These are phyloP conservation scores for Domatiomyces catenatus DNA, from an alignment of 2,329 filamentous ascomycete genomes.

Conservation along the genomic window DNA sequence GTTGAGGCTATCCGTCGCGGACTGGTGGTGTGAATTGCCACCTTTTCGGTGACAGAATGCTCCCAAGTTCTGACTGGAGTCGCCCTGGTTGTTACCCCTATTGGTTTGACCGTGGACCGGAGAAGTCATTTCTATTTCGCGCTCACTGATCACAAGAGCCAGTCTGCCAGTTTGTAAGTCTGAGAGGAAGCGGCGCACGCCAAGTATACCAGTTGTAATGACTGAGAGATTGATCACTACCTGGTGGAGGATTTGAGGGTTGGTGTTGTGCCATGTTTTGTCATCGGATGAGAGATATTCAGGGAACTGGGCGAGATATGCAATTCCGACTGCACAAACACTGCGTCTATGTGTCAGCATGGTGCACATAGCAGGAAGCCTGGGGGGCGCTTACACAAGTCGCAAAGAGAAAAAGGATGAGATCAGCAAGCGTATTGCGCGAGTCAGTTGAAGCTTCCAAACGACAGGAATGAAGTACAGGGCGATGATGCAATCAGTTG, in stretches of 20 bases:
- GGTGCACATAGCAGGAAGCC: background rate
- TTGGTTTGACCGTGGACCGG: background rate
- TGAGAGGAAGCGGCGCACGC: background rate
- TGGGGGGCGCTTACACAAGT: background rate
- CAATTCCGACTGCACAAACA: background rate
- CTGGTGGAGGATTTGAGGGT: constrained; percentile 1
- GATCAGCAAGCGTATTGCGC: constrained; percentile 5
- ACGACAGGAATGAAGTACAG: constrained; percentile 17
- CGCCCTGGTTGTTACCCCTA: background rate
- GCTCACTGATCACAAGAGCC: background rate
- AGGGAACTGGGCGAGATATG: background rate
- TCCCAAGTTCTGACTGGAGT: background rate
- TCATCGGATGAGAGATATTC: background rate
- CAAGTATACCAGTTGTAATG: background rate
- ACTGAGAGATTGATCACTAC: constrained; percentile 1
- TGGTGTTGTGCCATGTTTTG: constrained; percentile 1
- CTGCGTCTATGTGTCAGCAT: background rate
- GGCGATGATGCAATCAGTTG: constrained; percentile 13
- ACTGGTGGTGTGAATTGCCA: background rate
- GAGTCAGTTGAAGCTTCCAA: constrained; percentile 16
- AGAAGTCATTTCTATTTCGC: constrained; percentile 1
- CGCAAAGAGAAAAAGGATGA: background rate
- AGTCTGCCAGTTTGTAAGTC: constrained; percentile 1
- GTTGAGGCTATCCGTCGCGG: background rate
- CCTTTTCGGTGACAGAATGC: background rate